Percentiles rank a stretch among this genome's conserved stretches.
phyloP scores from a whole-genome alignment of 2,329 filamentous ascomycete genomes.

The Fusarium subtropicale region DNA sequence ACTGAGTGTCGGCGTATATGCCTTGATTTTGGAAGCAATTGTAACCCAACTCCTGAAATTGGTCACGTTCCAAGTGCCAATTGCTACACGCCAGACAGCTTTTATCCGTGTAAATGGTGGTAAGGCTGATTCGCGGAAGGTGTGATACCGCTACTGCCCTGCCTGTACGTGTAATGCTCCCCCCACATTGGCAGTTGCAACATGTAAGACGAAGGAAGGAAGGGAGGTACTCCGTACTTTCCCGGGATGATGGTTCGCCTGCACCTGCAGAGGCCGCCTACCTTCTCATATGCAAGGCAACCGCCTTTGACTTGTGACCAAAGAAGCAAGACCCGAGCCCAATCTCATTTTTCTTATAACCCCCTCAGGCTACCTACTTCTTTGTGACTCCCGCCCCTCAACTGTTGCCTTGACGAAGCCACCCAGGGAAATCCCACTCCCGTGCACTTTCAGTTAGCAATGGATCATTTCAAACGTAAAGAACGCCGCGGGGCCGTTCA shows the following conservation, averaged over 20 bases:
- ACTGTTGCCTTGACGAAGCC: conserved; percentile 26
- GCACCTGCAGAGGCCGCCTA: conserved; percentile 11
- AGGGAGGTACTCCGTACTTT: not conserved
- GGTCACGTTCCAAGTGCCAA: not conserved
- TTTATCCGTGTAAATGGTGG: not conserved
- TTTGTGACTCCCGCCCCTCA: not conserved
- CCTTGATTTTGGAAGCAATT: not conserved
- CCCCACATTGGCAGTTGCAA: not conserved
- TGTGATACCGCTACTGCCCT: not conserved
- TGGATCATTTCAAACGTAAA: conserved; percentile 24
- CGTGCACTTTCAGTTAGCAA: not conserved
- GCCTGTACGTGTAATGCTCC: not conserved
- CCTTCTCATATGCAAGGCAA: conserved; percentile 16
- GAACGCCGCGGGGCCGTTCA: conserved; percentile 18
- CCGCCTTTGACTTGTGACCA: conserved; percentile 8
- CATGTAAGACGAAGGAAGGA: not conserved
- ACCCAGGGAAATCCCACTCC: not conserved
- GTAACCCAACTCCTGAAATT: not conserved
- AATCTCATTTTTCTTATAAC: conserved; percentile 20
- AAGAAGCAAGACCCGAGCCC: conserved; percentile 17
- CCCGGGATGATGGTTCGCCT: conserved; percentile 15
- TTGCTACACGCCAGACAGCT: not conserved
- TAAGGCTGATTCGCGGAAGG: conserved; percentile 6
- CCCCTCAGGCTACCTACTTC: not conserved
- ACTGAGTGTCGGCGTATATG: not conserved